Conservation (phyloP, 495 filamentous ascomycete genomes). For the Xylaria castorea region DNA sequence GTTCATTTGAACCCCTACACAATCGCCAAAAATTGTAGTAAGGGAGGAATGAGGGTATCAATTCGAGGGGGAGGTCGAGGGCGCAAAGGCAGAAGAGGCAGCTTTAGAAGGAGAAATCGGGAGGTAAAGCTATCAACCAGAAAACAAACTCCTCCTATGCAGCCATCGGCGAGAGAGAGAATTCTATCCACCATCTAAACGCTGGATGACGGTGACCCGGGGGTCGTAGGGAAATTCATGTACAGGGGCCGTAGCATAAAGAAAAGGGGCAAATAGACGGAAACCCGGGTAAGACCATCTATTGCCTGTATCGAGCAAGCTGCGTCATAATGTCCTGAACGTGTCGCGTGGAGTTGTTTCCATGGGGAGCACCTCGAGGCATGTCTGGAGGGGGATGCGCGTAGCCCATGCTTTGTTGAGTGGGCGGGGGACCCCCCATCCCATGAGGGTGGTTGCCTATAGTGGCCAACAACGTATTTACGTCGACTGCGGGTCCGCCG, state of each 20-base stretch:
- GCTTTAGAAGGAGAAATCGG: background rate
- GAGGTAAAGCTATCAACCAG: background rate
- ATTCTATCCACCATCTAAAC: background rate
- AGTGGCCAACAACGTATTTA: conserved; percentile 39
- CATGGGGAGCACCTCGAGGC: conserved; percentile 35
- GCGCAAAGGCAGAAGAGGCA: background rate
- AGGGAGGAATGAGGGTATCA: background rate
- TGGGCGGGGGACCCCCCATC: conserved; percentile 29
- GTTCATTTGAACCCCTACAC: background rate
- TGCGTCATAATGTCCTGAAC: conserved; percentile 60
- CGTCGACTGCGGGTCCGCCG: conserved; percentile 37
- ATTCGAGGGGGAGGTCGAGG: background rate
- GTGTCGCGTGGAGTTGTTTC: conserved; percentile 44
- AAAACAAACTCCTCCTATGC: conserved; percentile 10
- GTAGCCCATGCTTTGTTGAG: conserved; percentile 33
- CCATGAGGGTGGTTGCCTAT: conserved; percentile 26
- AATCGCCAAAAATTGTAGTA: background rate
- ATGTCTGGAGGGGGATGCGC: conserved; percentile 29
- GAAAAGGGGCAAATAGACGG: background rate
- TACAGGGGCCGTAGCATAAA: background rate
- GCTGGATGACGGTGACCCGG: background rate
- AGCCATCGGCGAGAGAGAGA: background rate
- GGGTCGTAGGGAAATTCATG: background rate
- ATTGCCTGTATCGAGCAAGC: conserved; percentile 55
- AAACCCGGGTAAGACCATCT: background rate